Conservation (phyloP, 257 asterid genomes). For the Vinca minor region DNA sequence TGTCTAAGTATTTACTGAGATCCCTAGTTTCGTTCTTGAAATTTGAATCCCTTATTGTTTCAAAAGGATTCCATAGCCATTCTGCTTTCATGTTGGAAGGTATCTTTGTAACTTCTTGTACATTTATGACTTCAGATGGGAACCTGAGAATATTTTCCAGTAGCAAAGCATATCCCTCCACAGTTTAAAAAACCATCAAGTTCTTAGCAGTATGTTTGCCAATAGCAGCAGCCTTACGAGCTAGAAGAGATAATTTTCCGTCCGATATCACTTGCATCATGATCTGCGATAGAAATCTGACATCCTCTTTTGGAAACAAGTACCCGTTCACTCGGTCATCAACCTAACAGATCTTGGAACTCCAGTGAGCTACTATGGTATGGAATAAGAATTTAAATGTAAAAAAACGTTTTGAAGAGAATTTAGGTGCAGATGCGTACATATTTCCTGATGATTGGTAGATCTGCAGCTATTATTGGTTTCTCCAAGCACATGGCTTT, state of each 20-base stretch:
- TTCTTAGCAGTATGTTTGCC: conserved; percentile 64
- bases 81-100: conserved; percentile 48
- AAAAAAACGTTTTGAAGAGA: background rate
- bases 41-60: conserved; percentile 25
- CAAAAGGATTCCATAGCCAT: conserved; percentile 70
- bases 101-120: conserved; percentile 38
- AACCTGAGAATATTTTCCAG: conserved; percentile 60
- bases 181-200: conserved; percentile 69
- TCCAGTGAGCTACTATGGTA: conserved; percentile 25
- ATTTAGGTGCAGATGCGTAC: conserved; percentile 38
- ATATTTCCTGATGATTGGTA: conserved; percentile 56
- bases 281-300: conserved; percentile 35
- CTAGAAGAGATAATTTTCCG: conserved; percentile 64
- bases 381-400: conserved; percentile 1
- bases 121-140: conserved; percentile 70
- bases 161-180: conserved; percentile 67
- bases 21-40: conserved; percentile 22
- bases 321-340: conserved; percentile 68
- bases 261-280: conserved; percentile 58
- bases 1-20: conserved; percentile 25
- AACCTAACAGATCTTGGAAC: conserved; percentile 36
- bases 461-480: conserved; percentile 76
- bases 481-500: conserved; percentile 84
- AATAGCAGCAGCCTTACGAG: conserved; percentile 49
- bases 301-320: conserved; percentile 58